These are phyloP conservation scores for Penicillium palitans DNA, from an alignment of 2,329 filamentous ascomycete species.

Conservation along the genomic window DNA sequence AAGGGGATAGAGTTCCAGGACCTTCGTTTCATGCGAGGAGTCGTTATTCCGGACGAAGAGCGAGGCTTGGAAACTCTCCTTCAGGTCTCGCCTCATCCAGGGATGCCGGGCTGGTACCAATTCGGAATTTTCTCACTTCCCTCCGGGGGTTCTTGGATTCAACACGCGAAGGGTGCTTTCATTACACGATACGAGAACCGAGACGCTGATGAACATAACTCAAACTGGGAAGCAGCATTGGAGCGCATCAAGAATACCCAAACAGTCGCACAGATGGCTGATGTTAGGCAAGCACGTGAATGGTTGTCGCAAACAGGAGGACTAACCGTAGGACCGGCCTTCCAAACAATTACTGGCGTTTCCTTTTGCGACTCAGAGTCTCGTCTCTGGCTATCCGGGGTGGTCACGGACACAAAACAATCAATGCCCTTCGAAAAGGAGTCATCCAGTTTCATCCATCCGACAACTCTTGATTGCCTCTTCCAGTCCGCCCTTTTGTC, in stretches of 20 bases:
- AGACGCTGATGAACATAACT: conserved; percentile 7
- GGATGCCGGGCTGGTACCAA: conserved; percentile 22
- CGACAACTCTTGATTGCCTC: conserved; percentile 24
- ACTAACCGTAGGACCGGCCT: conserved; percentile 18
- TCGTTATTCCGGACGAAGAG: conserved; percentile 23
- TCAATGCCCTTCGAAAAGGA: conserved; percentile 23
- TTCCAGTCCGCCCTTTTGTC: conserved; percentile 26
- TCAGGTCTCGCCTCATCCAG: conserved; percentile 17
- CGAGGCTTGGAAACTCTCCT: conserved; percentile 22
- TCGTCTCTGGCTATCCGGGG: conserved; percentile 17
- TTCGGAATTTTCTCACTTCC: conserved; percentile 24
- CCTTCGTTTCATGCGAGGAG: conserved; percentile 17
- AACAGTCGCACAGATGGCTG: conserved; percentile 11
- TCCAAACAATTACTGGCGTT: conserved; percentile 16
- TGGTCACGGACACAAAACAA: conserved; percentile 19
- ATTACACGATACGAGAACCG: conserved; percentile 9
- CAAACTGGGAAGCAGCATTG: conserved; percentile 16
- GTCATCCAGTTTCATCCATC: conserved; percentile 20
- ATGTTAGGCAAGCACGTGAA: conserved; percentile 19
- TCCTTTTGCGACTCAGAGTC: conserved; percentile 16
- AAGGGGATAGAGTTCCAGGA: conserved; percentile 22
- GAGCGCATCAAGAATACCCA: conserved; percentile 20
- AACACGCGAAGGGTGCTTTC: conserved; percentile 22
- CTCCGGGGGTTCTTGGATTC: conserved; percentile 20
- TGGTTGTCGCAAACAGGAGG: conserved; percentile 26